Base-by-base conservation (phyloP, 192 early-diverging fungal genomes). In the Coemansia sp. region DNA sequence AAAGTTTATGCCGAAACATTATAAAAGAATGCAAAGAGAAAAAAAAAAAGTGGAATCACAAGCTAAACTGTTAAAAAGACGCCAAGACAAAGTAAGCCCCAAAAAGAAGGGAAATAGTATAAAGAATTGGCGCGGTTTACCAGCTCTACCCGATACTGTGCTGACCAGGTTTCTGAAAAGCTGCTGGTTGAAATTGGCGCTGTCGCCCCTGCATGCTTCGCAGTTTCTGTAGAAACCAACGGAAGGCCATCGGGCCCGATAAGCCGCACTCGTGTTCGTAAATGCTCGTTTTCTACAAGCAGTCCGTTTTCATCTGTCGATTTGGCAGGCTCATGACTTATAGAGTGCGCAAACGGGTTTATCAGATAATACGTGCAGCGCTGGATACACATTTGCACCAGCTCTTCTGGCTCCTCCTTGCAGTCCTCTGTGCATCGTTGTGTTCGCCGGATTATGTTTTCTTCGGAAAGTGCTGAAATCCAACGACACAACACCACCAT, bases 211-310 rank as follows among this genome's bases (percentile, higher is more conserved):
- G 51, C 50, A 16, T 35, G 21, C 10, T 31, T 7, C 11, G 38
- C 56, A 9, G 45, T 13, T 3, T 14, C 5, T 12, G 57, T 61
- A 6, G 45, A 30, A 18, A 43, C 13, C 13, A 78, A 18, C 9
- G 74, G 74, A 4, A 78, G 68, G 11, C 74, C 74, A 21, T 78
- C 61, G 6, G 74, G 74, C 3, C 74, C 74, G n/a, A 78, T 78
- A 6, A 78, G 44, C 51, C 74, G 55, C 9, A 78, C 54, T 2
- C 67, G 50, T 6, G 67, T 70, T 39, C 50, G 33, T 16, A 71
- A 5, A 49, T 67, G 68, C 26, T 66, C 63, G 16, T 63, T 65
- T 1, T 63, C 57, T 1, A 62, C 38, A 16, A 64, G 36, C 44
- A 78, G 15, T 11, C 67, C 67, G 19, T 55, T 39, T 4, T 37